Evolutionary conservation across 2,329 filamentous ascomycete genomes (phyloP).

Genomic region (Sporothrix schenckii): DNA sequence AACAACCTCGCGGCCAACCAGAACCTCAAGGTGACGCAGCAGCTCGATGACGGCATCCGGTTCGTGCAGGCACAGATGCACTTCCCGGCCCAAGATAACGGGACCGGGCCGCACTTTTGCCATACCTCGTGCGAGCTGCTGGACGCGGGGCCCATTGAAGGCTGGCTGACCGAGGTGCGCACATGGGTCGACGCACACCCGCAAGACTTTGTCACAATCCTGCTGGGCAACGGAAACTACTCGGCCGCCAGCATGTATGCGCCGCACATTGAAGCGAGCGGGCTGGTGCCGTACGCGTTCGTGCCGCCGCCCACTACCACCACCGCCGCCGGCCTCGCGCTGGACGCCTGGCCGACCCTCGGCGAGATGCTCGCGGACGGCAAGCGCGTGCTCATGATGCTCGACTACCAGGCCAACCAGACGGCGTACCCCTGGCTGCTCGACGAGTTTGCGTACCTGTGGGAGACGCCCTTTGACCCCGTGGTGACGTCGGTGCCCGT

Average conservation of each 20-base stretch:
- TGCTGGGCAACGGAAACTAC: slow-evolving; percentile 83
- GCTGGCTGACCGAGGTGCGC: slow-evolving; percentile 70
- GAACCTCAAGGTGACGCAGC: slow-evolving; percentile 64
- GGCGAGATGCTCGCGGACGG: slow-evolving; percentile 71
- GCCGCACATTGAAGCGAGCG: slow-evolving; percentile 69
- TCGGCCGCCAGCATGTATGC: slow-evolving; percentile 66
- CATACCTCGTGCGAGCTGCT: slow-evolving; percentile 82
- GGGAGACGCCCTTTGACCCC: slow-evolving; percentile 87
- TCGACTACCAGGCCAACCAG: slow-evolving; percentile 85
- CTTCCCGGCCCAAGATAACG: slow-evolving; percentile 51
- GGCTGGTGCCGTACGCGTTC: slow-evolving; percentile 74
- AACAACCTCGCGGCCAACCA: slow-evolving; percentile 80
- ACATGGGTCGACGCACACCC: slow-evolving; percentile 76
- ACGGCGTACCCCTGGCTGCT: slow-evolving; percentile 78
- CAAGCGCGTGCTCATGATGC: slow-evolving; percentile 75
- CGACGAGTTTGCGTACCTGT: slow-evolving; percentile 85
- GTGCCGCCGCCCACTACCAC: slow-evolving; percentile 54
- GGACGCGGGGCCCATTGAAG: slow-evolving; percentile 75
- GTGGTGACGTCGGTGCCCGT: slow-evolving; percentile 40
- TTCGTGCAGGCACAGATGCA: slow-evolving; percentile 67
- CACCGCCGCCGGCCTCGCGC: slow-evolving; percentile 58
- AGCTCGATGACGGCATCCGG: slow-evolving; percentile 76
- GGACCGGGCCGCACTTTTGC: slow-evolving; percentile 69
- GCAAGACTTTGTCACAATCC: slow-evolving; percentile 83
- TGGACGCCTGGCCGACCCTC: slow-evolving; percentile 82